phyloP scores from a whole-genome alignment of 768 basidiomycete genomes.

The Suillus subaureus region DNA sequence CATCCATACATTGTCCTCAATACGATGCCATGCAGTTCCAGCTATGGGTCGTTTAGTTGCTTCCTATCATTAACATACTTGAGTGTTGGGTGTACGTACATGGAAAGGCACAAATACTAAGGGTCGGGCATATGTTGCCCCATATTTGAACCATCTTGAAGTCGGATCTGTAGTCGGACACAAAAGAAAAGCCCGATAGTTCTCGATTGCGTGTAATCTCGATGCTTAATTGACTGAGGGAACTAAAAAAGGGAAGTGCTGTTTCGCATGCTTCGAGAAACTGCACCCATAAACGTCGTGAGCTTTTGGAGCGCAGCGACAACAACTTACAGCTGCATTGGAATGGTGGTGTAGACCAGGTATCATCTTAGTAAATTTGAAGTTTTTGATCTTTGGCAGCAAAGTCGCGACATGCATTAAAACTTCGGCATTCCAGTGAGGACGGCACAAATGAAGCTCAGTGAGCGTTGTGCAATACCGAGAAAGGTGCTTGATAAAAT shows the following conservation, averaged over 20 bases:
- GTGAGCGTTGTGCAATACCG: neutral
- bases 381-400: neutral
- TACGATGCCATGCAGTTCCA: constrained; percentile 13
- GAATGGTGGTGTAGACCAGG: neutral
- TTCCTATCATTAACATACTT: neutral
- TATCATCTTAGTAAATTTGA: neutral
- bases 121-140: constrained; percentile 10
- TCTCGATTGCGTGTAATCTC: neutral
- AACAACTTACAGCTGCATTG: neutral
- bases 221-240: neutral
- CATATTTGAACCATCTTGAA: constrained; percentile 4
- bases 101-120: constrained; percentile 7
- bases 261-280: constrained; percentile 4
- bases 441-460: constrained; percentile 2
- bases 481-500: neutral
- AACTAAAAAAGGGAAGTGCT: neutral
- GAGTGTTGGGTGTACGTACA: constrained; percentile 8
- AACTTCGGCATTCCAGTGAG: neutral
- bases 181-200: neutral
- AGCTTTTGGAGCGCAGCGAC: neutral
- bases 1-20: constrained; percentile 10
- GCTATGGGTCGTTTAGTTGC: constrained; percentile 5
- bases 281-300: neutral
- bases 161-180: constrained; percentile 1
- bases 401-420: constrained; percentile 1